These are phyloP conservation scores for Epichloe gansuensis DNA, from an alignment of 2,329 filamentous ascomycete genomes.

Conservation along the genomic window DNA sequence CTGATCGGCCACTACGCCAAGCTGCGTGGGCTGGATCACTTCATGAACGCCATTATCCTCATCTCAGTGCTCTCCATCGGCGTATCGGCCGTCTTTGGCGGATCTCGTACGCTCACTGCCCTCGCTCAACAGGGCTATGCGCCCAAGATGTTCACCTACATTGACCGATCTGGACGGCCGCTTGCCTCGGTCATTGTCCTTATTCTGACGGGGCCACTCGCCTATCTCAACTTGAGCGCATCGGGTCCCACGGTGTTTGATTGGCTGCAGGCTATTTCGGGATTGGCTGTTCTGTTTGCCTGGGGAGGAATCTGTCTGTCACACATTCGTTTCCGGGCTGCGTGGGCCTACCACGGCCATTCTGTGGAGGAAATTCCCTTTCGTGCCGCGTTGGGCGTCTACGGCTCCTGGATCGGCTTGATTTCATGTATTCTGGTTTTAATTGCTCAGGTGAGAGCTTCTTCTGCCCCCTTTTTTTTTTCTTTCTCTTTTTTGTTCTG, in stretches of 20 bases:
- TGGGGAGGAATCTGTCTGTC: conserved; percentile 53
- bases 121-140: conserved; percentile 43
- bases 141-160: conserved; percentile 38
- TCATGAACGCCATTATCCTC: conserved; percentile 42
- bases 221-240: conserved; percentile 31
- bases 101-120: conserved; percentile 42
- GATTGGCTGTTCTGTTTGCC: conserved; percentile 49
- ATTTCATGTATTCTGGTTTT: conserved; percentile 40
- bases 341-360: conserved; percentile 45
- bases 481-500: not conserved
- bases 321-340: conserved; percentile 54
- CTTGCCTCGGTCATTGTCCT: conserved; percentile 31
- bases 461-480: conserved; percentile 1
- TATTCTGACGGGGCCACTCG: conserved; percentile 34
- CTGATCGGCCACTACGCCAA: conserved; percentile 34
- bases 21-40: conserved; percentile 32
- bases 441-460: conserved; percentile 31
- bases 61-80: conserved; percentile 42
- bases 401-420: conserved; percentile 50
- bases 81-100: conserved; percentile 41
- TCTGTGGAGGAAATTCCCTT: conserved; percentile 54
- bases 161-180: conserved; percentile 40
- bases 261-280: conserved; percentile 53
- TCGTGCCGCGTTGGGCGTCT: conserved; percentile 43
- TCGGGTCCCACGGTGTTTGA: conserved; percentile 41